These are phyloP conservation scores for Fraxinus anomala DNA, from an alignment of 257 asterid genomes.

Conservation along the genomic window DNA sequence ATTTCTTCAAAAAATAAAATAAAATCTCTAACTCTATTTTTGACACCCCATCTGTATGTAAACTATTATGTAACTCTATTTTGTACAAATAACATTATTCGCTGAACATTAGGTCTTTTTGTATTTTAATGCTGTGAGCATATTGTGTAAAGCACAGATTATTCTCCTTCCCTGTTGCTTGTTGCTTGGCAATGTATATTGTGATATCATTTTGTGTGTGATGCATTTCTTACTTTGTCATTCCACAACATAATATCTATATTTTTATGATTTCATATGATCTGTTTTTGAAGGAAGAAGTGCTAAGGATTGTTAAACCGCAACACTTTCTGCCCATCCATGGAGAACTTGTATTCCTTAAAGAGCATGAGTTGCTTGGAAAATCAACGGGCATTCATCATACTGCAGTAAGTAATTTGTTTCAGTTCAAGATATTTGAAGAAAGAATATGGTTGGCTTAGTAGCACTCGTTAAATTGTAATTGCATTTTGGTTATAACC, in stretches of 20 bases:
- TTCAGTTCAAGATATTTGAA: constrained; percentile 7
- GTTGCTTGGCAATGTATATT: constrained; percentile 8
- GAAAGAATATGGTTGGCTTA: neutral
- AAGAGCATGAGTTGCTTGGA: constrained; percentile 95
- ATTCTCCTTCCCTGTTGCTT: constrained; percentile 26
- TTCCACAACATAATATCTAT: constrained; percentile 7
- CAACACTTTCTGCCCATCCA: constrained; percentile 98
- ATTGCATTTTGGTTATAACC: neutral
- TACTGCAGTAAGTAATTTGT: constrained; percentile 67
- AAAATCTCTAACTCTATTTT: no score
- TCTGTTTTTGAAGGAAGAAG: constrained; percentile 74
- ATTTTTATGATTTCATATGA: constrained; percentile 24
- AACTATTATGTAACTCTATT: no score
- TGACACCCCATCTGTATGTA: no score
- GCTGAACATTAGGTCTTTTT: neutral
- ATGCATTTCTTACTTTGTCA: constrained; percentile 1
- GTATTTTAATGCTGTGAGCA: constrained; percentile 9
- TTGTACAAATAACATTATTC: no score
- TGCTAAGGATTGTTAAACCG: constrained; percentile 91
- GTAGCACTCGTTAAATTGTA: neutral
- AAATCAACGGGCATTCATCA: constrained; percentile 95
- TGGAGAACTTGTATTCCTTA: constrained; percentile 94
- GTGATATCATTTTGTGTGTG: constrained; percentile 14
- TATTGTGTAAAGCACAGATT: constrained; percentile 11
- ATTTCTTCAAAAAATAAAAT: no score